Evolutionary conservation across 2,329 filamentous ascomycete genomes (phyloP), one percentile per base, ranked within the genome.

Genomic region (Phyllosticta citribraziliensis): DNA sequence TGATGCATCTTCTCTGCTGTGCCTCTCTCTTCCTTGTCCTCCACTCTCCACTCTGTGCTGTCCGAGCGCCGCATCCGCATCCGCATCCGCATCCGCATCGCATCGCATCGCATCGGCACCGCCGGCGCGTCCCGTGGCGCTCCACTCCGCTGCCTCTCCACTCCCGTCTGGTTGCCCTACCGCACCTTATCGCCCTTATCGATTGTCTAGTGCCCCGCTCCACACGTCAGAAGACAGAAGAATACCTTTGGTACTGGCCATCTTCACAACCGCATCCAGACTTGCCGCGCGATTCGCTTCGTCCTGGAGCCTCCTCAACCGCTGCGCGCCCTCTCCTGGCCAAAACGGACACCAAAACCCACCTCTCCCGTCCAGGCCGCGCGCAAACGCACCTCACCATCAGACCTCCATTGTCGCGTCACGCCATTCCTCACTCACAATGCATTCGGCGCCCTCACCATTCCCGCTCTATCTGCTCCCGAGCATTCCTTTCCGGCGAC

Each of bases 401-500:
- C 19, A 19, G 2, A 25, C 19, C 17, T 47, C 40, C 6, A 4
- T 47, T 47, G 40, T 47, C 17, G 17, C 40, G 40, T 47, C 40
- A n/a, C 40, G 40, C 40, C 40, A 47, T 47, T 47, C 40, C 40
- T 47, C 40, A n/a, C 40, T 30, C 24, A 57, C 47, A 12, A 63
- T 63, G 61, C 54, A 58, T 24, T 61, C 61, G 22, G 12, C 61
- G 20, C 40, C 62, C 55, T 58, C 64, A 9, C 66, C 67, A 3
- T 74, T 75, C 63, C 72, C 72, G 2, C 67, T 73, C 62, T 75
- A 73, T 67, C 70, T 75, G 54, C 65, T 75, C 63, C 72, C 73
- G 11, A 68, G 65, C 64, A 67, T 72, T 52, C 68, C 62, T 50
- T 63, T 72, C 62, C 72, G 72, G 66, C 69, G 68, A 69, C 77